Conservation (phyloP, 2,329 filamentous ascomycete species). For the Fusarium gaditjirri region DNA sequence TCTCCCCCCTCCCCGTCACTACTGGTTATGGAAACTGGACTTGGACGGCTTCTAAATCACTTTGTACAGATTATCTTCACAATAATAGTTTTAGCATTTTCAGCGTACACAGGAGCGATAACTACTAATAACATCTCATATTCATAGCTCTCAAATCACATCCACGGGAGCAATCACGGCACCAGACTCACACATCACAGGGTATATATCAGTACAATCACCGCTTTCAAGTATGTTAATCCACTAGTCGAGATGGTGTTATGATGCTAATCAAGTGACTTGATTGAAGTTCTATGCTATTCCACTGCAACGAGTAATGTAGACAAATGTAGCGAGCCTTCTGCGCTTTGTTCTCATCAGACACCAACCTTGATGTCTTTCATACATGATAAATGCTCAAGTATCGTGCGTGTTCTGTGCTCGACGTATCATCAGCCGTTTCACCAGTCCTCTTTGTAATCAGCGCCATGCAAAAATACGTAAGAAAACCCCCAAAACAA, state of each 20-base stretch:
- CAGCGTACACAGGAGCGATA: neutral
- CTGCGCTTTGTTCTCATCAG: constrained; percentile 7
- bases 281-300: constrained; percentile 25
- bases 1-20: neutral
- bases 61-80: neutral
- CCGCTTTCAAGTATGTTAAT: neutral
- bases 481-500: constrained; percentile 13
- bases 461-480: constrained; percentile 40
- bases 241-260: neutral
- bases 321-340: constrained; percentile 19
- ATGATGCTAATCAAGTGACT: constrained; percentile 13
- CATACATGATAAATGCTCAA: constrained; percentile 27
- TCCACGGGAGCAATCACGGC: neutral
- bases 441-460: constrained; percentile 36
- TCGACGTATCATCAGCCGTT: constrained; percentile 26
- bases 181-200: neutral
- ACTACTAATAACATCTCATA: neutral
- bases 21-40: neutral
- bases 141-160: neutral
- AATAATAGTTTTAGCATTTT: neutral
- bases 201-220: neutral
- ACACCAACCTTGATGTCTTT: constrained; percentile 20
- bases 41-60: neutral
- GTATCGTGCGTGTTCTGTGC: constrained; percentile 32
- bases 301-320: constrained; percentile 4